Percentiles rank a stretch among this genome's conserved stretches.
These are phyloP conservation scores for Thelonectria olida DNA, from an alignment of 2,329 filamentous ascomycete genomes.

Conservation along the genomic window DNA sequence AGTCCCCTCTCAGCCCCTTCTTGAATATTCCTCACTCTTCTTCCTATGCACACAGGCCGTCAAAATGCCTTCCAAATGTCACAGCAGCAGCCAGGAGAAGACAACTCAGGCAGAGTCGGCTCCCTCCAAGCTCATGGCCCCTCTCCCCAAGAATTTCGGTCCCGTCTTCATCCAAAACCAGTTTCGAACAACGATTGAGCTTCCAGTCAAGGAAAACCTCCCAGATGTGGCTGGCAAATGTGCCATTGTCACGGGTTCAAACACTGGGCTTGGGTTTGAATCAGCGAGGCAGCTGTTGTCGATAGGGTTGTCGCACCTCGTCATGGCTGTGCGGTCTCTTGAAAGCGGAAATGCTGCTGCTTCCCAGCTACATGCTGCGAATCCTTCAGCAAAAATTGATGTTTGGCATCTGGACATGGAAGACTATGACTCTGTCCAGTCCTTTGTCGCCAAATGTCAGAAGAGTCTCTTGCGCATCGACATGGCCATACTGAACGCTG, in stretches of 20 bases:
- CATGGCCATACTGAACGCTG: conserved; percentile 48
- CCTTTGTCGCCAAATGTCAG: conserved; percentile 28
- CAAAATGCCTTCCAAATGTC: conserved; percentile 22
- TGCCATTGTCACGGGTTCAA: conserved; percentile 39
- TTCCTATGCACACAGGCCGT: background rate
- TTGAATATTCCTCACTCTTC: background rate
- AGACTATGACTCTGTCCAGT: conserved; percentile 36
- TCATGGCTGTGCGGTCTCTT: conserved; percentile 30
- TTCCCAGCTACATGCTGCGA: background rate
- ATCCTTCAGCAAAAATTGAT: conserved; percentile 29
- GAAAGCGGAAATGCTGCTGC: conserved; percentile 28
- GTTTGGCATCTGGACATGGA: conserved; percentile 39
- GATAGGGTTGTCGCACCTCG: conserved; percentile 24
- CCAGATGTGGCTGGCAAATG: conserved; percentile 23
- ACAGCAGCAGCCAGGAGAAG: background rate
- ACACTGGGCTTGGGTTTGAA: conserved; percentile 38
- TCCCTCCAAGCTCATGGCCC: conserved; percentile 21
- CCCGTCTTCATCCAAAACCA: conserved; percentile 32
- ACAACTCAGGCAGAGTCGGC: background rate
- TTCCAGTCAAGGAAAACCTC: conserved; percentile 28
- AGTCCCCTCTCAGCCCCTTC: too few species aligned
- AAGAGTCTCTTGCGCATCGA: conserved; percentile 29
- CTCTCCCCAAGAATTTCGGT: conserved; percentile 18
- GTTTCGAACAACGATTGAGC: conserved; percentile 33
- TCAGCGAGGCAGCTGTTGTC: conserved; percentile 34